These are phyloP conservation scores for Kickxella alabastrina DNA, from an alignment of 192 early-diverging fungal genomes.

Conservation along the genomic window DNA sequence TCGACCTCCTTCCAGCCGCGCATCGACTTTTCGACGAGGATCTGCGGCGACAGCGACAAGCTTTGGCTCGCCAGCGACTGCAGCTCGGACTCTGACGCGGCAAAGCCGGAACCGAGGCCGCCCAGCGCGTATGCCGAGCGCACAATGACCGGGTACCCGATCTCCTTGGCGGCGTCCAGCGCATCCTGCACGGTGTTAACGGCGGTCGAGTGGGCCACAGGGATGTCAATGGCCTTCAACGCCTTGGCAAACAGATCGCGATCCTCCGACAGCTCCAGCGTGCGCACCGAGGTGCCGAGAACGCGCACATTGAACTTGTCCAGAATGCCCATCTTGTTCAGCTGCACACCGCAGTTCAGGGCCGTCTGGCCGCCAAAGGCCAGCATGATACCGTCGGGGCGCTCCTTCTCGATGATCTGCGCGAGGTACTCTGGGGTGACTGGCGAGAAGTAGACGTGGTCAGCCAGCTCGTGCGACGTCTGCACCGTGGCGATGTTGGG, in stretches of 20 bases:
- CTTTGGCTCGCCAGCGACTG: conserved; percentile 77
- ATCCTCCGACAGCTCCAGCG: conserved; percentile 88
- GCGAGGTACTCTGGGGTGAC: conserved; percentile 88
- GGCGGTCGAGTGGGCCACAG: conserved; percentile 84
- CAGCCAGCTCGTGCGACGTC: conserved; percentile 88
- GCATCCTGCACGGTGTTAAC: conserved; percentile 87
- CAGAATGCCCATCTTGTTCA: conserved; percentile 79
- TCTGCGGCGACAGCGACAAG: conserved; percentile 82
- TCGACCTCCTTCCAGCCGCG: conserved; percentile 99
- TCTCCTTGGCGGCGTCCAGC: conserved; percentile 73
- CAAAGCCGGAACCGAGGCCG: conserved; percentile 97
- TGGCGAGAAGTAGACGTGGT: conserved; percentile 94
- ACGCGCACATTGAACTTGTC: conserved; percentile 82
- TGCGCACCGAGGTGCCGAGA: conserved; percentile 91
- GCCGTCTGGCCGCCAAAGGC: conserved; percentile 98
- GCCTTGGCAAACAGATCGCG: conserved; percentile 93
- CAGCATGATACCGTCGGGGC: conserved; percentile 91
- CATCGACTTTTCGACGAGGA: conserved; percentile 93
- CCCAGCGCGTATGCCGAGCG: conserved; percentile 93
- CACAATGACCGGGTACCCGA: conserved; percentile 93
- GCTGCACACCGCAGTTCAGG: conserved; percentile 89
- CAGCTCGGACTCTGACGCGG: conserved; percentile 69
- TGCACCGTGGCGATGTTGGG: conserved; percentile 99
- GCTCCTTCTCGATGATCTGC: conserved; percentile 89
- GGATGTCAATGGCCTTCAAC: conserved; percentile 74